Evolutionary conservation across 1,139 yeast species (phyloP).

Genomic region (Kodamaea derodonti): DNA sequence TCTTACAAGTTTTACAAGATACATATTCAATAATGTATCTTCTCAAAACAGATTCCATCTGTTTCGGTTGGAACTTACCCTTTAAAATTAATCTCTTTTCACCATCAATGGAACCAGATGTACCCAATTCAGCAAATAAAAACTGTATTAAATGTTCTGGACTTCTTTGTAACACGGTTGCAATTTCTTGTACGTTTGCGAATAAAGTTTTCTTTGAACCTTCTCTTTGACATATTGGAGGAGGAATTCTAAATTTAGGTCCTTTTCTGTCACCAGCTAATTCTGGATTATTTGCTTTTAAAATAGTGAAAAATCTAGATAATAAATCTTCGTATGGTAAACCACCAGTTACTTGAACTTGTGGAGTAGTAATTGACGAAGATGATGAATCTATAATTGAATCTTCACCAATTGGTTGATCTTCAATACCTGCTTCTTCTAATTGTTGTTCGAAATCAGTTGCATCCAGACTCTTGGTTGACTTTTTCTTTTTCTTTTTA

Average conservation of each 20-base stretch:
- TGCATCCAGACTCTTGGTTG: conserved; percentile 51
- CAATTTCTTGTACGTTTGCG: conserved; percentile 92
- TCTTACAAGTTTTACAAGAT: conserved; percentile 97
- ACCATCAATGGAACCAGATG: conserved; percentile 98
- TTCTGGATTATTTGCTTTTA: conserved; percentile 94
- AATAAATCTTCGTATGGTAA: conserved; percentile 76
- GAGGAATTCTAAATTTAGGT: conserved; percentile 93
- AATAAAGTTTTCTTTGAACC: conserved; percentile 95
- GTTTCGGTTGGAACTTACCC: conserved; percentile 98
- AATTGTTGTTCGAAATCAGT: conserved; percentile 87
- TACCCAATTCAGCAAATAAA: conserved; percentile 97
- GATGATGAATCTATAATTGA: conserved; percentile 11
- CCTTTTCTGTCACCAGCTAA: conserved; percentile 95
- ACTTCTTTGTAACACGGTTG: conserved; percentile 91
- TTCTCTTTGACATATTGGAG: conserved; percentile 95
- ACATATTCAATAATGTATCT: conserved; percentile 96
- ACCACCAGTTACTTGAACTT: conserved; percentile 45
- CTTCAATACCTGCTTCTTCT: conserved; percentile 84
- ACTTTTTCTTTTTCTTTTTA: conserved; percentile 75
- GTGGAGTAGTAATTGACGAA: conserved; percentile 9
- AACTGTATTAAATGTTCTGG: conserved; percentile 97
- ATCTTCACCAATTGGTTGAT: conserved; percentile 30
- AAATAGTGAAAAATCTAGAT: conserved; percentile 77
- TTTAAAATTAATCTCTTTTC: conserved; percentile 93
- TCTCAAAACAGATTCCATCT: conserved; percentile 93